Evolutionary conservation across 208 protist species (phyloP).

Genomic region (Naegleria fowleri): DNA sequence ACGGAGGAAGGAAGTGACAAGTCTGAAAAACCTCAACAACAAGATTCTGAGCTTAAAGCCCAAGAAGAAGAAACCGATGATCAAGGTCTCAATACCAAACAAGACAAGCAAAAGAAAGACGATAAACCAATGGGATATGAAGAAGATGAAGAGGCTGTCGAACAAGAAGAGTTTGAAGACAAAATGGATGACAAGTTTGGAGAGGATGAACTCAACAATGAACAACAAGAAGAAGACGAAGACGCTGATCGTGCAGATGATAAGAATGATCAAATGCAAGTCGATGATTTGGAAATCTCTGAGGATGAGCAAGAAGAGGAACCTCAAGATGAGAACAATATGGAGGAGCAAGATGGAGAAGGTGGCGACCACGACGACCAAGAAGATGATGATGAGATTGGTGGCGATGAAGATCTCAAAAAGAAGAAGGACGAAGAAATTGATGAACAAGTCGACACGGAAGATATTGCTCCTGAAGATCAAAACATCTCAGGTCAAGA

Average conservation of each 20-base stretch:
- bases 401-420: slow-evolving; percentile 36
- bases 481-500: slow-evolving; percentile 56
- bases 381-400: slow-evolving; percentile 42
- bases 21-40: background rate
- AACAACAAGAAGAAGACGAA: slow-evolving; percentile 37
- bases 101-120: slow-evolving; percentile 37
- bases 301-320: slow-evolving; percentile 41
- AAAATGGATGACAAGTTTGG: slow-evolving; percentile 55
- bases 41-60: slow-evolving; percentile 21
- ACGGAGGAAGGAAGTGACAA: slow-evolving; percentile 18
- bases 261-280: slow-evolving; percentile 58
- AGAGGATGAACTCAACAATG: slow-evolving; percentile 47
- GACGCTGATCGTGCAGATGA: slow-evolving; percentile 33
- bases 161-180: slow-evolving; percentile 49
- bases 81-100: background rate
- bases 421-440: slow-evolving; percentile 41
- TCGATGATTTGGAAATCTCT: slow-evolving; percentile 55
- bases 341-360: slow-evolving; percentile 21
- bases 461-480: slow-evolving; percentile 62
- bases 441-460: slow-evolving; percentile 33
- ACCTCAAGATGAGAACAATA: slow-evolving; percentile 51
- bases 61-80: slow-evolving; percentile 21
- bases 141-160: slow-evolving; percentile 31
- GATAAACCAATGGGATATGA: slow-evolving; percentile 39
- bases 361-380: slow-evolving; percentile 38